phyloP scores from a whole-genome alignment of 257 asterid genomes.

The Solanum chmielewskii region DNA sequence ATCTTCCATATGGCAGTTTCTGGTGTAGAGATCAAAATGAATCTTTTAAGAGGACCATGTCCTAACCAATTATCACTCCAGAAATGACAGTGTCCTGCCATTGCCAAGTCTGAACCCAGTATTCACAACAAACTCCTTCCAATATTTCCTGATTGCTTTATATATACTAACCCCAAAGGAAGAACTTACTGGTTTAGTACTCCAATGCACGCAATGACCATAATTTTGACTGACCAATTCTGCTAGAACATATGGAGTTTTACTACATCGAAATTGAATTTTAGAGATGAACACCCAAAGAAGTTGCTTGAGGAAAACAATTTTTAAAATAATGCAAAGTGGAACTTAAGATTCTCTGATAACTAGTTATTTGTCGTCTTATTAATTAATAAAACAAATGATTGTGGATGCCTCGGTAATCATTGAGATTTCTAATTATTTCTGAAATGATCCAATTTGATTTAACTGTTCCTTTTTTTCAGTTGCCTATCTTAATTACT shows the following conservation, averaged over 20 bases:
- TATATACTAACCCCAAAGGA: not conserved
- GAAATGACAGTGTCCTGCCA: not conserved
- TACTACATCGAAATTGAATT: not conserved
- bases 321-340: not conserved
- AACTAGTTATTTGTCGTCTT: not conserved
- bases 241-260: not conserved
- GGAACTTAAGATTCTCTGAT: not conserved
- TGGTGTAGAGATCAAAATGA: not conserved
- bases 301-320: not conserved
- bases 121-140: not conserved
- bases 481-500: not conserved
- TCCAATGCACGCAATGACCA: not conserved
- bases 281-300: not conserved
- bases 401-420: not conserved
- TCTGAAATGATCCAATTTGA: not conserved
- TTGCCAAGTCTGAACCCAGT: not conserved
- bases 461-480: not conserved
- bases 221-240: not conserved
- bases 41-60: not conserved
- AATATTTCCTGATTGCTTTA: not conserved
- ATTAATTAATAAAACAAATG: not conserved
- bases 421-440: not conserved
- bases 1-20: not conserved
- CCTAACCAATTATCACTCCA: not conserved
- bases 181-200: not conserved